A percentile compares a stretch with the other conserved stretches of the same genome.
phyloP scores from a whole-genome alignment of 345 rosid genomes.

The Rhodamnia argentea region DNA sequence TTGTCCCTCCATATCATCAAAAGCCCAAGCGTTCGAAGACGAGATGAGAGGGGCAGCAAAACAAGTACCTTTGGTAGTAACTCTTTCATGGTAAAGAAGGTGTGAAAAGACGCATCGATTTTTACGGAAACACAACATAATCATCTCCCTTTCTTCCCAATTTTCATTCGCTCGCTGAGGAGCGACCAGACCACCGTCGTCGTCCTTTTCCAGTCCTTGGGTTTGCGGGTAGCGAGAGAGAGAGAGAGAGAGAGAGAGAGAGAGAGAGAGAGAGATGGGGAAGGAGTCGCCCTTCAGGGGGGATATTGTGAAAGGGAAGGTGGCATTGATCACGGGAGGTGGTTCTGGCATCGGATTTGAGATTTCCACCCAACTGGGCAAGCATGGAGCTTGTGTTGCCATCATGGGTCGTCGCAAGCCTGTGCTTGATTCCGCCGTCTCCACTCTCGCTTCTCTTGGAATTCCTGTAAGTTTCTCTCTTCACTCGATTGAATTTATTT shows the following conservation, averaged over 20 bases:
- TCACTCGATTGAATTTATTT: not conserved
- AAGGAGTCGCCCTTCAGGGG: conserved; percentile 71
- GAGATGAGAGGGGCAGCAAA: not conserved
- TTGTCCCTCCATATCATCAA: not conserved
- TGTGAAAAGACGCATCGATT: not conserved
- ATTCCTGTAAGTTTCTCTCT: conserved; percentile 23
- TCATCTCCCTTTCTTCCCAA: not conserved
- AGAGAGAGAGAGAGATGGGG: not conserved
- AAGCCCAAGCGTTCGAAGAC: not conserved
- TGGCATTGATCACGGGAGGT: conserved; percentile 72
- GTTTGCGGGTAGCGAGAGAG: not conserved
- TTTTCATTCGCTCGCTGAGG: not conserved
- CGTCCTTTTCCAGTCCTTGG: not conserved
- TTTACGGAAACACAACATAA: not conserved
- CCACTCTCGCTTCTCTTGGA: conserved; percentile 51
- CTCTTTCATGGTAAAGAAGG: not conserved
- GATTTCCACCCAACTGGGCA: conserved; percentile 56
- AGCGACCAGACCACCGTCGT: not conserved
- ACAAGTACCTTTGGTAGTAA: not conserved
- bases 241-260: not conserved
- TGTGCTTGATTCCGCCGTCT: conserved; percentile 55
- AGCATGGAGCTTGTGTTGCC: conserved; percentile 66
- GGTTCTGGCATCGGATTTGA: conserved; percentile 89
- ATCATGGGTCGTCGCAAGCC: conserved; percentile 74
- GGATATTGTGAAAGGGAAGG: conserved; percentile 42